These are phyloP conservation scores for Boletus sp. DNA, from an alignment of 1,284 basidiomycete genomes.

Conservation along the genomic window DNA sequence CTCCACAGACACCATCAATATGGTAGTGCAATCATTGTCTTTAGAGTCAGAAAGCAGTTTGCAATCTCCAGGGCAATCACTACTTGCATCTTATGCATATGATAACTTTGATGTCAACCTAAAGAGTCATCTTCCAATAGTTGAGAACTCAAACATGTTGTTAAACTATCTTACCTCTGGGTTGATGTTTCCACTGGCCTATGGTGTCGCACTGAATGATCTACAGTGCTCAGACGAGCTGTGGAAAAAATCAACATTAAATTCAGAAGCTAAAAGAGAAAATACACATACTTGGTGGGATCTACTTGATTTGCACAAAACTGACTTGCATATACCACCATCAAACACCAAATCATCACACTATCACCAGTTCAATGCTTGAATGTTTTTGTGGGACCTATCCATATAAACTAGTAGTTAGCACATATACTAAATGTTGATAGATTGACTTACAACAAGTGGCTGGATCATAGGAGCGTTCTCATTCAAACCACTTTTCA, in stretches of 20 bases:
- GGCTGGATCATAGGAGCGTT: too few species aligned
- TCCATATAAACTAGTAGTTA: too few species aligned
- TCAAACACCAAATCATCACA: neutral
- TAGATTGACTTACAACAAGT: too few species aligned
- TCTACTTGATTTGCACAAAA: neutral
- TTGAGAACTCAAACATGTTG: neutral
- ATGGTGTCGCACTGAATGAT: neutral
- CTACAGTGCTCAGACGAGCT: neutral
- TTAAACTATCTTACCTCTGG: neutral
- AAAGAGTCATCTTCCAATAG: neutral
- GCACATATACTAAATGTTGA: too few species aligned
- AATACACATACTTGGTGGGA: neutral
- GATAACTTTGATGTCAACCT: neutral
- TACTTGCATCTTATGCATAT: neutral
- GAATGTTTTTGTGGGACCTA: too few species aligned
- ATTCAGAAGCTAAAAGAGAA: neutral
- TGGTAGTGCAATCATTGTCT: neutral
- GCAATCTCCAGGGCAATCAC: neutral
- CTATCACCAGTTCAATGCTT: neutral
- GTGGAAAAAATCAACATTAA: neutral
- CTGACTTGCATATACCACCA: neutral
- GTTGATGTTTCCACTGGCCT: neutral
- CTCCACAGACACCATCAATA: neutral
- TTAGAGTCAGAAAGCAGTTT: neutral
- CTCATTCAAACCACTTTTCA: too few species aligned